Base-by-base conservation (phyloP, 129 eudicot species). In the Centrapalus pauciflorus region DNA sequence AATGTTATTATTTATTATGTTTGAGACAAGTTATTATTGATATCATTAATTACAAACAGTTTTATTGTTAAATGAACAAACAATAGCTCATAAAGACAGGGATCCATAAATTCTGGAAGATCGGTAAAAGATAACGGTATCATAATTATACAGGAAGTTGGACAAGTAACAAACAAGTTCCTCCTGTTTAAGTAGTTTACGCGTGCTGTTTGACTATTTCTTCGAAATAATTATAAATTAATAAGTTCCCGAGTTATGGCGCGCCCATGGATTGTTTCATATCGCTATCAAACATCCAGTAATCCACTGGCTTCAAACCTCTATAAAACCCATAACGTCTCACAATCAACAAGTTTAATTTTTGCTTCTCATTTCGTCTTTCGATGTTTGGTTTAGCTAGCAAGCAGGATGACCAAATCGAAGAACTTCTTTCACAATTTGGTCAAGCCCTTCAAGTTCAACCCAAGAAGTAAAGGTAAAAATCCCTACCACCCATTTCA, bases 331-430 rank as follows among this genome's bases (percentile, higher is more conserved):
- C 5, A 7, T 11, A 56, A 24, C 3, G 14, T 33, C 13, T 11
- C 58, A 14, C 10, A 2, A 52, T 34, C 25, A 48, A 35, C 26
- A 63, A 13, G 13, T n/a, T 37, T 25, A 7, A 3, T n/a, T 50
- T 62, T 26, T n/a, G n/a, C 6, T 7, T 21, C 6, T 26, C 32
- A 13, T 30, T 16, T 64, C 16, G 0, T 30, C 23, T 41, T 16
- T 45, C 72, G 43, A 66, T 74, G 74, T 48, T 46, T 46, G 38
- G 27, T 46, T 16, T 24, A 27, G 43, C 45, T 16, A 52, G 16
- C 71, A 57, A 55, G 46, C 70, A 61, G 76, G 60, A 87, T 87
- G 95, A 62, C 75, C 75, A 84, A 87, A 70, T 52, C 83, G 63
- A 81, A 84, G 30, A 72, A 64, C 69, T 76, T 79, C 28, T n/a